Conservation (phyloP, 306 rosid genomes). For the Aeschynomene evenia region DNA sequence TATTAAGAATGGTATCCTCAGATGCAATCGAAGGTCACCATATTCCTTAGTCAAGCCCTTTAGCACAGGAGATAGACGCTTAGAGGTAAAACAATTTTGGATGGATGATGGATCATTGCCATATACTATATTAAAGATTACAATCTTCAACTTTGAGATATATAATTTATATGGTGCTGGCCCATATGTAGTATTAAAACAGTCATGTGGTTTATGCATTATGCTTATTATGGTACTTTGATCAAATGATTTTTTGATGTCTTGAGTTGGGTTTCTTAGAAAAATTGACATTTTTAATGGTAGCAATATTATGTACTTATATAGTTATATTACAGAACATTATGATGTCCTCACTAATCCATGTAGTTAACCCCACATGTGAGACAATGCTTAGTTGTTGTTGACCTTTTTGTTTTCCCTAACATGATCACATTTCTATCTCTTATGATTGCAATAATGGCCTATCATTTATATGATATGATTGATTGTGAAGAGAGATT, state of each 20-base stretch:
- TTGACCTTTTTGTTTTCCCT: too few species aligned
- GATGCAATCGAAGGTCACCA: conserved; percentile 81
- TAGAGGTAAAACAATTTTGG: conserved; percentile 56
- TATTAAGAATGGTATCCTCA: conserved; percentile 78
- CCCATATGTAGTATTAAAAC: not conserved
- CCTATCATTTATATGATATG: not conserved
- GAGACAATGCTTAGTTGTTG: too few species aligned
- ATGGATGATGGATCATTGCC: not conserved
- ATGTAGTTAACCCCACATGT: too few species aligned
- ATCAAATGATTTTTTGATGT: not conserved
- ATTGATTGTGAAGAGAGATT: conserved; percentile 11
- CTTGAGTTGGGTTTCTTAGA: too few species aligned
- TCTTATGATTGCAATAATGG: not conserved
- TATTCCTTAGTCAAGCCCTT: conserved; percentile 72
- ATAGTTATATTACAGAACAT: too few species aligned
- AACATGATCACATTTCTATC: not conserved
- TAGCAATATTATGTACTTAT: too few species aligned
- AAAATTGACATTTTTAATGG: too few species aligned
- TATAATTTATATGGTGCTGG: not conserved
- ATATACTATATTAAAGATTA: not conserved
- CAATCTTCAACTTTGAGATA: conserved; percentile 5
- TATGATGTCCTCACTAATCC: too few species aligned
- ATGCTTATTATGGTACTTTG: not conserved
- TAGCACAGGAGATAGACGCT: conserved; percentile 60
- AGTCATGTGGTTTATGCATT: not conserved